phyloP scores from a whole-genome alignment of 106 monocot species.

The Hemerocallis citrina region DNA sequence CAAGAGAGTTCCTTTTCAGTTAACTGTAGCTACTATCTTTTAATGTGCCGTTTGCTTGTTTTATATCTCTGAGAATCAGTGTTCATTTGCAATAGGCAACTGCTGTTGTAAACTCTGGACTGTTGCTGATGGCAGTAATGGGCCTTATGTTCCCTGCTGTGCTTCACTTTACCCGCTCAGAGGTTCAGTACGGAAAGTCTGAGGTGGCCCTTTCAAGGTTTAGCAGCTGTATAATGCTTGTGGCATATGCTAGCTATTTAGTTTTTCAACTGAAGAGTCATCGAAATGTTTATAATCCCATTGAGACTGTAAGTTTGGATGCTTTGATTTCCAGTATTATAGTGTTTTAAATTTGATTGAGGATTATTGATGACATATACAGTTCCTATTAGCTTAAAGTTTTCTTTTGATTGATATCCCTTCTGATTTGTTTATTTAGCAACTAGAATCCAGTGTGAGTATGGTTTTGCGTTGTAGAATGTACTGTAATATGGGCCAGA shows the following conservation, averaged over 20 bases:
- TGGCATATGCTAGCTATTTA: constrained; percentile 92
- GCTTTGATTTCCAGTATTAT: neutral
- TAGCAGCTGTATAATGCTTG: constrained; percentile 93
- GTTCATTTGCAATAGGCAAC: constrained; percentile 53
- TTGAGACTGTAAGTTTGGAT: constrained; percentile 43
- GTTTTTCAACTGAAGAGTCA: constrained; percentile 88
- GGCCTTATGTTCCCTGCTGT: constrained; percentile 93
- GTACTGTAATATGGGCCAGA: neutral
- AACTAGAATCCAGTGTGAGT: neutral
- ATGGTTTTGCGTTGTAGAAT: neutral
- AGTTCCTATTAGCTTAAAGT: constrained; percentile 1
- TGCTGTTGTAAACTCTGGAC: constrained; percentile 90
- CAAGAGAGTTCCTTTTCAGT: neutral
- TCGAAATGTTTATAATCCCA: constrained; percentile 48
- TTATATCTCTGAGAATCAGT: neutral
- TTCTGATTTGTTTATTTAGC: neutral
- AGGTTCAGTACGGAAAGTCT: constrained; percentile 96
- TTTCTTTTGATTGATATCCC: neutral
- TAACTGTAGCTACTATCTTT: constrained; percentile 2
- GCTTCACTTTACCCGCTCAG: constrained; percentile 94
- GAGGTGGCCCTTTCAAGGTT: constrained; percentile 90
- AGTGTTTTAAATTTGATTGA: neutral
- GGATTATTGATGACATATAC: neutral
- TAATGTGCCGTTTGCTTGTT: neutral
- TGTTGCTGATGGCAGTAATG: constrained; percentile 95